These are phyloP conservation scores for Phascolomyces articulosus DNA, from an alignment of 371 early-diverging fungal species.

Conservation along the genomic window DNA sequence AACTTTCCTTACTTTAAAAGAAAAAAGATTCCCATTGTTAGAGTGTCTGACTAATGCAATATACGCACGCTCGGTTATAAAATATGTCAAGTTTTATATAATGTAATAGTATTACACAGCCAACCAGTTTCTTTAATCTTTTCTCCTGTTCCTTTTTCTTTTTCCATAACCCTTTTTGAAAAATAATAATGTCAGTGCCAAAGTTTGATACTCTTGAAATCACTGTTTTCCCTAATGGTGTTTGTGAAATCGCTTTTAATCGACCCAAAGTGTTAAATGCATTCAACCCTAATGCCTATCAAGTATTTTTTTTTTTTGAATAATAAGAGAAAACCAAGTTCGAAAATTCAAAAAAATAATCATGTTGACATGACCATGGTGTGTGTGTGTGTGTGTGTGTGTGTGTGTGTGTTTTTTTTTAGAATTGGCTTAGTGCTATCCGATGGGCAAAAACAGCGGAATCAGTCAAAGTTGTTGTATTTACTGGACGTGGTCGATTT, in stretches of 20 bases:
- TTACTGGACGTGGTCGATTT: slow-evolving; percentile 73
- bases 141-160: background rate
- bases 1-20: background rate
- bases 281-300: slow-evolving; percentile 60
- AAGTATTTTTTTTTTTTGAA: slow-evolving; percentile 35
- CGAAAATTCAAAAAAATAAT: background rate
- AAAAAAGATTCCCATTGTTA: background rate
- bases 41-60: background rate
- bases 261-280: slow-evolving; percentile 68
- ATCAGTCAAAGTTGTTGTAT: slow-evolving; percentile 60
- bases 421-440: slow-evolving; percentile 67
- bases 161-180: slow-evolving; percentile 86
- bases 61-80: background rate
- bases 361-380: background rate
- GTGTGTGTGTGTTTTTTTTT: background rate
- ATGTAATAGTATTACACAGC: too few relatives aligned
- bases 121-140: too few relatives aligned
- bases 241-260: slow-evolving; percentile 69
- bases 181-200: slow-evolving; percentile 63
- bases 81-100: background rate
- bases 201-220: slow-evolving; percentile 15
- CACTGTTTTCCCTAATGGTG: slow-evolving; percentile 35
- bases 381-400: background rate
- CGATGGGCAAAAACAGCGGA: slow-evolving; percentile 54
- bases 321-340: too few relatives aligned